Base-by-base conservation (phyloP, 306 rosid genomes). In the Glycyrrhiza uralensis region DNA sequence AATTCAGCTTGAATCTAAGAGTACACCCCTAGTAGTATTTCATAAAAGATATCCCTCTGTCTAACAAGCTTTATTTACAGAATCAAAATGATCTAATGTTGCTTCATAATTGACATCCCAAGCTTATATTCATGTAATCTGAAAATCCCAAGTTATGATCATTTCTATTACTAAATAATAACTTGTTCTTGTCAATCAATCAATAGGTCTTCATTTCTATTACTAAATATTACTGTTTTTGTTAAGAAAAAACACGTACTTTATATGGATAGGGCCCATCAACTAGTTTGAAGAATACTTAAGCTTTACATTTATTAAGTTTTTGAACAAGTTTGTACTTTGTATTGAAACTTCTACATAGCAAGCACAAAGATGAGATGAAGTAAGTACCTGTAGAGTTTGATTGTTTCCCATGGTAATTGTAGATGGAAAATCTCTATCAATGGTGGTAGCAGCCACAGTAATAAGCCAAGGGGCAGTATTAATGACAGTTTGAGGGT, bases 401-500 rank as follows among this genome's bases (percentile, higher is more conserved):
- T 71, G 89, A 70, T 85, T 83, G 75, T 88, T 88, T 83, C 93
- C 89, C 80, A 87, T 7, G 58, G 73, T 69, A 51, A 87, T 42
- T 3, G 4, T 9, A 30, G 82, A 76, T 10, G 86, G 88, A 51
- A 85, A 88, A 36, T 85, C 83, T 78, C 90, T 81, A 61, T 88
- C 88, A 3, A 85, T 75, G 50, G 86, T 88, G 66, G 85, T 83
- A 1, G 90, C 92, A 8, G 88, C 90, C 11, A 87, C 86, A 11
- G 90, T 85, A 17, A 85, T 74, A 61, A 88, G 8, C 92, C 90
- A 87, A 7, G 90, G 92, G 7, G 90, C 81, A 9, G 87, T 81
- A 42, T 85, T 88, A 50, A 81, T 85, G 58, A 83, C 88, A 32
- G 88, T 83, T 69, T 85, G 93, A 75, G 93, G 39, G 68, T 76